Evolutionary conservation across 2,329 filamentous ascomycete species (phyloP).

Genomic region (Chaetomium sp.): DNA sequence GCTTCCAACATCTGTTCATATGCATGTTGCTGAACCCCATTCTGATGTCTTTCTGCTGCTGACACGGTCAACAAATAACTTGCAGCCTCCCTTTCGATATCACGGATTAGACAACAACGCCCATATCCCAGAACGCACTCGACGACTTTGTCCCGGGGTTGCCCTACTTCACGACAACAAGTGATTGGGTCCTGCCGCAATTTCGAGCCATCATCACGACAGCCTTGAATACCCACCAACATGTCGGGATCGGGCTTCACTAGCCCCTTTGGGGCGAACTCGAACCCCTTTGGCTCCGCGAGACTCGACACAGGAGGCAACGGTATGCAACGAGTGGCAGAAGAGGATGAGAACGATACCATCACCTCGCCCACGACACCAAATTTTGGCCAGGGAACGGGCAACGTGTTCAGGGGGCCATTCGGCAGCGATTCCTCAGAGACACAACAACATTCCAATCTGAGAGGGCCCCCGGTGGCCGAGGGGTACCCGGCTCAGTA

Average conservation of each 20-base stretch:
- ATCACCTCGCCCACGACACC: constrained; percentile 68
- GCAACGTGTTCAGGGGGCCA: constrained; percentile 39
- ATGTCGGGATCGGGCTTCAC: constrained; percentile 76
- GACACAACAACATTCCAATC: constrained; percentile 40
- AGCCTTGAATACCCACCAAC: background rate
- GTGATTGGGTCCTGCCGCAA: background rate
- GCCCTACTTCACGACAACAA: too few species aligned
- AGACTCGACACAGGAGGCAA: constrained; percentile 32
- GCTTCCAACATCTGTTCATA: too few species aligned
- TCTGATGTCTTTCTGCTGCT: too few species aligned
- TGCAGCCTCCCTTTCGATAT: too few species aligned
- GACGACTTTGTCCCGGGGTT: too few species aligned
- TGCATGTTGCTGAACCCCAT: too few species aligned
- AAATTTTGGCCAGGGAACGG: constrained; percentile 43
- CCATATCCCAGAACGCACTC: too few species aligned
- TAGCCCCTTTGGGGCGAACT: constrained; percentile 59
- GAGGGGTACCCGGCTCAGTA: constrained; percentile 85
- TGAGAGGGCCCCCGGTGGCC: constrained; percentile 46
- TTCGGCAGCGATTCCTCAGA: constrained; percentile 47
- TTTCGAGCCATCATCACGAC: background rate
- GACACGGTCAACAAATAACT: too few species aligned
- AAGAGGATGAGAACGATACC: constrained; percentile 75
- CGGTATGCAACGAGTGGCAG: constrained; percentile 54
- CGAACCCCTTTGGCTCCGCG: constrained; percentile 65
- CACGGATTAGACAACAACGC: too few species aligned